Conservation (phyloP, 768 basidiomycete genomes). For the Pleurotus tuoliensis region DNA sequence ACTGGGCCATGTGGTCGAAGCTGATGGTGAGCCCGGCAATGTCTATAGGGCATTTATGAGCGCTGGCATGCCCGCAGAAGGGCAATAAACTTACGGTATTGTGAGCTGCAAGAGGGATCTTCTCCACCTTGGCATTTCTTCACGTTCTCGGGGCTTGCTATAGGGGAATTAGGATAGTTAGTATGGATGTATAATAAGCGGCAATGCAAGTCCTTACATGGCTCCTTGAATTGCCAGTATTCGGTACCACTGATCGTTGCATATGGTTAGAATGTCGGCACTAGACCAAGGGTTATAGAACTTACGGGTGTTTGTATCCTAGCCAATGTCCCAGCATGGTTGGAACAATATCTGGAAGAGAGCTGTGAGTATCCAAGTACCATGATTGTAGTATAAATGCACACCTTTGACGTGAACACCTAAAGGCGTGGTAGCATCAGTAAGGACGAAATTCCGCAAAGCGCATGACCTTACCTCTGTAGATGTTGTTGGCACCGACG, state of each 20-base stretch:
- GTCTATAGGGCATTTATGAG: neutral
- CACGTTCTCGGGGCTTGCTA: neutral
- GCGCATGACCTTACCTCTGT: neutral
- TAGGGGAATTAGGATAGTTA: neutral
- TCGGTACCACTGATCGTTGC: neutral
- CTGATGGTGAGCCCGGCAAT: conserved; percentile 1
- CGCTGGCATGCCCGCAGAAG: neutral
- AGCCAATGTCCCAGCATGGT: conserved; percentile 5
- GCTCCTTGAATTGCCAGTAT: conserved; percentile 7
- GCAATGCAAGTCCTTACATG: neutral
- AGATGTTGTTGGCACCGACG: neutral
- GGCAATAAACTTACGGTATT: neutral
- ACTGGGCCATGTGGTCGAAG: conserved; percentile 7
- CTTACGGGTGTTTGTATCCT: neutral
- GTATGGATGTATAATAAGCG: neutral
- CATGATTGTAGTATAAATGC: neutral
- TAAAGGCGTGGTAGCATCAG: neutral
- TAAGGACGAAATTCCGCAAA: neutral
- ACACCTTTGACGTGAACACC: conserved; percentile 6
- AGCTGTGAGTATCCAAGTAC: neutral
- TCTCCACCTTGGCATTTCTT: conserved; percentile 1
- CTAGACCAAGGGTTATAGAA: too few relatives aligned
- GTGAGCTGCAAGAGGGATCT: neutral
- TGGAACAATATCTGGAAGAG: neutral
- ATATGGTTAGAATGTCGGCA: too few relatives aligned